A percentile compares a stretch with the other conserved stretches of the same genome.
Conservation (phyloP, 129 eudicot genomes). For the Heracleum sosnowskyi region DNA sequence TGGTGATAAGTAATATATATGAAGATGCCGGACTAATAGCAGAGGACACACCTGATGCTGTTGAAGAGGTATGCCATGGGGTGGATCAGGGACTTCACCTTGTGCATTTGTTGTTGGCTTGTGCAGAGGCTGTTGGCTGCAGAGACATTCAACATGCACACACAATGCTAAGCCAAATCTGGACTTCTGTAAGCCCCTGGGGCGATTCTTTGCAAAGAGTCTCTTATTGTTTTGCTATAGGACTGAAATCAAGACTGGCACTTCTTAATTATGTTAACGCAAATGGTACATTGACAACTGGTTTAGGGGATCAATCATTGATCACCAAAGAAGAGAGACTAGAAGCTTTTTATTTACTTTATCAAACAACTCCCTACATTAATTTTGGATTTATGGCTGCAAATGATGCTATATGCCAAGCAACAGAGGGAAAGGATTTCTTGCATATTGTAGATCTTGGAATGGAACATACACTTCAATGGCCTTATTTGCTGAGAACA, state of each 20-base stretch:
- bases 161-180: constrained; percentile 42
- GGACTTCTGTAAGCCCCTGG: constrained; percentile 42
- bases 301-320: constrained; percentile 16
- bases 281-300: constrained; percentile 24
- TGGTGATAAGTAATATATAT: constrained; percentile 14
- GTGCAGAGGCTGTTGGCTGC: constrained; percentile 80
- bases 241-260: constrained; percentile 43
- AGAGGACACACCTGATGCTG: not conserved
- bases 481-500: constrained; percentile 40
- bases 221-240: constrained; percentile 52
- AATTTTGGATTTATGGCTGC: constrained; percentile 60
- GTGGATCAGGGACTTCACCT: constrained; percentile 61
- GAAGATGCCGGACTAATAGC: constrained; percentile 14
- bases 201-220: constrained; percentile 66
- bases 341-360: constrained; percentile 54
- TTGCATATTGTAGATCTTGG: constrained; percentile 62
- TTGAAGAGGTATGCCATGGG: constrained; percentile 21
- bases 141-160: constrained; percentile 54
- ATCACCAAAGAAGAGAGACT: constrained; percentile 26
- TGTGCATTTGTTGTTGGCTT: constrained; percentile 57
- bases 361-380: constrained; percentile 53
- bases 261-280: constrained; percentile 36
- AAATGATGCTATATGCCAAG: constrained; percentile 55
- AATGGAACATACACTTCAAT: constrained; percentile 52
- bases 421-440: constrained; percentile 27